A percentile compares a stretch with the other conserved stretches of the same genome.
Evolutionary conservation across 2,329 filamentous ascomycete species (phyloP).

Genomic region (Trichoderma polysporum): DNA sequence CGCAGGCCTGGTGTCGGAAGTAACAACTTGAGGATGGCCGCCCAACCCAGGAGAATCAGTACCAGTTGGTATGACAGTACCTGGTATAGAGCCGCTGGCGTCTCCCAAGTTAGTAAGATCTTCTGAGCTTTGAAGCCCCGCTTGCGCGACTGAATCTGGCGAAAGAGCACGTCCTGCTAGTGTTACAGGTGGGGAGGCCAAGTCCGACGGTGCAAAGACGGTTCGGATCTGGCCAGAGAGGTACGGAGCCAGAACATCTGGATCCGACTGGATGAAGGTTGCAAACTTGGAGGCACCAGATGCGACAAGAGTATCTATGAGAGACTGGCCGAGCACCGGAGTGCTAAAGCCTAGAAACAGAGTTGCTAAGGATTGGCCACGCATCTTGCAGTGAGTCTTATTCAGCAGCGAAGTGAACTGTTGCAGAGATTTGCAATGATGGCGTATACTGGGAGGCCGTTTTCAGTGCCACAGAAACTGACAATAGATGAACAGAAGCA

Average conservation of each 20-base stretch:
- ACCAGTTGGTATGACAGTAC: neutral
- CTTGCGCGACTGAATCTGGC: neutral
- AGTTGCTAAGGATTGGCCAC: neutral
- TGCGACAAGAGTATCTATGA: neutral
- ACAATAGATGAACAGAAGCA: neutral
- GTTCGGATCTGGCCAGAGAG: neutral
- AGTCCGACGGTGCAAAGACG: neutral
- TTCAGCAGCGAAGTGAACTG: neutral
- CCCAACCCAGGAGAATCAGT: neutral
- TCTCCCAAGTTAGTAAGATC: neutral
- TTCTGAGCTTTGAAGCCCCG: neutral
- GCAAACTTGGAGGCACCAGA: neutral
- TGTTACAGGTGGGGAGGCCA: neutral
- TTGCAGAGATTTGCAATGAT: neutral
- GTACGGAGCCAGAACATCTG: neutral
- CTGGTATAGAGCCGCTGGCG: neutral
- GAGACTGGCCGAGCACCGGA: neutral
- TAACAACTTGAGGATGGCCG: neutral
- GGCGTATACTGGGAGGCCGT: neutral
- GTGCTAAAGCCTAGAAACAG: neutral
- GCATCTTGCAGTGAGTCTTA: neutral
- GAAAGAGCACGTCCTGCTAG: neutral
- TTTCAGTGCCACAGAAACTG: neutral
- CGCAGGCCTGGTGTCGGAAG: neutral
- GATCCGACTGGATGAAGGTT: neutral